Evolutionary conservation across 306 rosid species (phyloP).

Genomic region (Herpetospermum pedunculosum): DNA sequence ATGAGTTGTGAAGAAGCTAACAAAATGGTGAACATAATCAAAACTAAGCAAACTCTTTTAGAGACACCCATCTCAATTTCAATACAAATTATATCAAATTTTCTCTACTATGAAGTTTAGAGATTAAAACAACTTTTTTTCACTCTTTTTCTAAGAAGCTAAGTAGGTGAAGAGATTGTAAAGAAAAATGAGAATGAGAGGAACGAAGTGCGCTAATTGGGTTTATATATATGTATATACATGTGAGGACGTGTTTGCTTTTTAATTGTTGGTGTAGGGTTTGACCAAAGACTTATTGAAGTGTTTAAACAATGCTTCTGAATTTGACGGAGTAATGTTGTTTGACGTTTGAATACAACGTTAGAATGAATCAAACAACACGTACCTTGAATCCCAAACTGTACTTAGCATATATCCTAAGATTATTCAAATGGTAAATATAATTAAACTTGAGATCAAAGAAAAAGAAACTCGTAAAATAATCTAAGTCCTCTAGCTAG

Average conservation of each 20-base stretch:
- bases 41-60: constrained; percentile 16
- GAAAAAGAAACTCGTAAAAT: neutral
- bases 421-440: neutral
- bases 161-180: neutral
- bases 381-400: neutral
- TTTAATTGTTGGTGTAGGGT: neutral
- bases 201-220: neutral
- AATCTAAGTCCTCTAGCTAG: neutral
- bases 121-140: neutral
- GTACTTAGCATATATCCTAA: neutral
- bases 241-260: neutral
- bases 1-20: constrained; percentile 14
- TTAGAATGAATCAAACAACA: constrained; percentile 8
- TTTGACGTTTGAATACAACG: constrained; percentile 21
- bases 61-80: constrained; percentile 13
- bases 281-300: constrained; percentile 1
- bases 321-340: constrained; percentile 19
- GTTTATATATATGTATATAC: neutral
- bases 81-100: neutral
- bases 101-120: neutral
- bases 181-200: neutral
- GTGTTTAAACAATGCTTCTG: neutral
- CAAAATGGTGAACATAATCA: constrained; percentile 17
- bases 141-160: neutral
- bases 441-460: neutral